A percentile compares a stretch with the other conserved stretches of the same genome.
Conservation (phyloP, 805 yeast species). For the Suhomyces faveliae region DNA sequence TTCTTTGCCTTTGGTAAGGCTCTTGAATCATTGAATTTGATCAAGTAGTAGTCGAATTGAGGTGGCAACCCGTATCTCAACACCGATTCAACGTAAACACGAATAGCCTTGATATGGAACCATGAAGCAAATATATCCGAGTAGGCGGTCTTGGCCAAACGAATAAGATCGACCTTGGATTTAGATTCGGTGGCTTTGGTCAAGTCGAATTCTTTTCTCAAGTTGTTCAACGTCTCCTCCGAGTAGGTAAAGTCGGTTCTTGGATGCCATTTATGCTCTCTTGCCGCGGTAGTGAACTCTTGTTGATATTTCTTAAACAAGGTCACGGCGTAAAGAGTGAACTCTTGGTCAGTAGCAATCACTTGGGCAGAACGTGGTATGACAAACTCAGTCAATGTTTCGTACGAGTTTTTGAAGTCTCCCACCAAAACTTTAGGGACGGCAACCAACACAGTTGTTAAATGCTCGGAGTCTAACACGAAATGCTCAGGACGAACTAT, state of each 20-base stretch:
- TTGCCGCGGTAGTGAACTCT: slow-evolving; percentile 64
- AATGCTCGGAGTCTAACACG: slow-evolving; percentile 80
- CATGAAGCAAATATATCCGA: slow-evolving; percentile 80
- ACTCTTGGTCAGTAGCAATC: slow-evolving; percentile 74
- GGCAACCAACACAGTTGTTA: slow-evolving; percentile 82
- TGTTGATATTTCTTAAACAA: slow-evolving; percentile 77
- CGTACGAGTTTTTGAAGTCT: slow-evolving; percentile 70
- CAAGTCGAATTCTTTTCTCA: slow-evolving; percentile 75
- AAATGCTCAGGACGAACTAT: slow-evolving; percentile 81
- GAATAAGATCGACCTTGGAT: slow-evolving; percentile 70
- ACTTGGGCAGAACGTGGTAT: slow-evolving; percentile 86
- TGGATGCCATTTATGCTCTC: slow-evolving; percentile 89
- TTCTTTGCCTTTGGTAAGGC: slow-evolving; percentile 57
- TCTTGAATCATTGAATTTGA: slow-evolving; percentile 43
- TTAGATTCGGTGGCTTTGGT: slow-evolving; percentile 74
- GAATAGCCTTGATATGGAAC: slow-evolving; percentile 85
- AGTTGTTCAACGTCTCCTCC: slow-evolving; percentile 66
- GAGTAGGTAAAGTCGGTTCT: slow-evolving; percentile 83
- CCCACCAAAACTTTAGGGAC: slow-evolving; percentile 68
- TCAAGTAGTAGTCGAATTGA: slow-evolving; percentile 59
- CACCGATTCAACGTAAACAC: slow-evolving; percentile 89
- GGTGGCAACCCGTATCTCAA: slow-evolving; percentile 97
- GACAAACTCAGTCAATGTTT: slow-evolving; percentile 72
- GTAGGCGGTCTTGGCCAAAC: slow-evolving; percentile 87
- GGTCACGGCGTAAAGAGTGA: slow-evolving; percentile 69